phyloP scores from a whole-genome alignment of 192 early-diverging fungal genomes.

The Phlyctochytrium arcticum region DNA sequence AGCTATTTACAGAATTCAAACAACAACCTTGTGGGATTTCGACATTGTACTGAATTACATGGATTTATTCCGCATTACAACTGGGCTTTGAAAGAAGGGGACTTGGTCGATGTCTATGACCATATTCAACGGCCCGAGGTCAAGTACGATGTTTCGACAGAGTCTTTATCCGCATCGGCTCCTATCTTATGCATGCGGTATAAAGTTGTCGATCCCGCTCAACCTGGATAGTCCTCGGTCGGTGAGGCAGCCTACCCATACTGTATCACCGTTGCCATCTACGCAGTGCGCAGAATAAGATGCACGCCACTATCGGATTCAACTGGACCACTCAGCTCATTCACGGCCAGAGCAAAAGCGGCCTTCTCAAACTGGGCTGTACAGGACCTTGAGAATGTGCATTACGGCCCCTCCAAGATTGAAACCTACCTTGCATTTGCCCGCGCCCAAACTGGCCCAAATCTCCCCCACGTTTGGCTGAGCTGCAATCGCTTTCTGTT shows the following conservation, averaged over 20 bases:
- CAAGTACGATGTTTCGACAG: too few relatives aligned
- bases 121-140: too few relatives aligned
- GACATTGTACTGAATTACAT: neutral
- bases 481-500: slow-evolving; percentile 86
- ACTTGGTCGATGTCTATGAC: neutral
- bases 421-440: slow-evolving; percentile 72
- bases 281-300: slow-evolving; percentile 86
- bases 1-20: neutral
- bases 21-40: neutral
- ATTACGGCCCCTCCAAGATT: neutral
- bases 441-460: slow-evolving; percentile 81
- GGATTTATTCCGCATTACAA: neutral
- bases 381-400: neutral
- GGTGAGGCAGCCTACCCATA: too few relatives aligned
- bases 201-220: too few relatives aligned
- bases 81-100: neutral
- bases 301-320: slow-evolving; percentile 91
- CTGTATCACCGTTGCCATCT: neutral
- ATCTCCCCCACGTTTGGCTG: slow-evolving; percentile 85
- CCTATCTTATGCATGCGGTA: too few relatives aligned
- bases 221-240: too few relatives aligned
- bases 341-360: slow-evolving; percentile 74
- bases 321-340: slow-evolving; percentile 75
- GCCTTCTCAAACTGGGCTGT: slow-evolving; percentile 80
- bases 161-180: too few relatives aligned